Conservation (phyloP, 345 rosid species). For the Lenwebbia sp. region DNA sequence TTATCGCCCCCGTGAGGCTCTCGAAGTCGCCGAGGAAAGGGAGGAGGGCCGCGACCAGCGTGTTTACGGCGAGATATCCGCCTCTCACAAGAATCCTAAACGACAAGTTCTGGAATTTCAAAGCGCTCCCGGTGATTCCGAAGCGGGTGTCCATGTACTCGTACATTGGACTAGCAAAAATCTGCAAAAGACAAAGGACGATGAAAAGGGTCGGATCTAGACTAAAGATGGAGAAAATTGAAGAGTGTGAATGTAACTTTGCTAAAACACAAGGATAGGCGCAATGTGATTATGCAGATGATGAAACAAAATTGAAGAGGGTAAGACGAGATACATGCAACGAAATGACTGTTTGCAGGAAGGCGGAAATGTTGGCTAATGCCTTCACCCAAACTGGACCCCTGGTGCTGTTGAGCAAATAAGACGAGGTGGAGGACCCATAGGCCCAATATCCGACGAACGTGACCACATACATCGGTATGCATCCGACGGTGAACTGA, state of each 20-base stretch:
- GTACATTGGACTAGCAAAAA: constrained; percentile 88
- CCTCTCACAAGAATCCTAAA: constrained; percentile 70
- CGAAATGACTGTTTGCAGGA: constrained; percentile 78
- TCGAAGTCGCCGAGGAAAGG: constrained; percentile 89
- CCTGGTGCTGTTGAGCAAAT: constrained; percentile 52
- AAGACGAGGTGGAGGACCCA: constrained; percentile 61
- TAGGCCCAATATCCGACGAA: constrained; percentile 94
- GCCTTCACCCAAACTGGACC: constrained; percentile 88
- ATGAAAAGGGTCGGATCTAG: neutral
- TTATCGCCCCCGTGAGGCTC: constrained; percentile 86
- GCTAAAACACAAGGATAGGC: neutral
- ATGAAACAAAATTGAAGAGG: neutral
- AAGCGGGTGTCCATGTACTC: constrained; percentile 82
- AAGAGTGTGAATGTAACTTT: neutral
- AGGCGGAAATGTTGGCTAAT: constrained; percentile 61
- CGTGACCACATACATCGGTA: constrained; percentile 65
- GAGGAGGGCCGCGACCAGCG: constrained; percentile 65
- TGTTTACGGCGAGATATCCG: constrained; percentile 56
- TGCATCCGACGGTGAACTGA: constrained; percentile 64
- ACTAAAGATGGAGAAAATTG: neutral
- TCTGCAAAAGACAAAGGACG: constrained; percentile 21
- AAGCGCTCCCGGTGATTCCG: constrained; percentile 60
- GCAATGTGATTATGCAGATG: neutral
- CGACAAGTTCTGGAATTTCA: constrained; percentile 34
- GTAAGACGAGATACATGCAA: constrained; percentile 46